Conservation (phyloP, 441 rosid genomes). For the Cnidoscolus chayamansa region DNA sequence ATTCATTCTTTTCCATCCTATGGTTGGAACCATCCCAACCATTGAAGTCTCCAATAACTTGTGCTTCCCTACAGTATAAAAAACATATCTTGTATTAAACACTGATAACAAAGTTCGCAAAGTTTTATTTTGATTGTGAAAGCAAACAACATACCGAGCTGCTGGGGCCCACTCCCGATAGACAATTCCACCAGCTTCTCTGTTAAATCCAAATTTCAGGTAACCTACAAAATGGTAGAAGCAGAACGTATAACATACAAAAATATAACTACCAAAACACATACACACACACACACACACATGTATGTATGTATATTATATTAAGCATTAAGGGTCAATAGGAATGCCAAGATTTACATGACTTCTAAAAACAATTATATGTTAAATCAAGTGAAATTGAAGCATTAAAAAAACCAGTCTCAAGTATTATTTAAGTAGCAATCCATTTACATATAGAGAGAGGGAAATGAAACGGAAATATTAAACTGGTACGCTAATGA, state of each 20-base stretch:
- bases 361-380: not conserved
- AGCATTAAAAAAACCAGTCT: not conserved
- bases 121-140: slow-evolving; percentile 11
- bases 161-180: slow-evolving; percentile 92
- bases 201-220: slow-evolving; percentile 65
- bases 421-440: not conserved
- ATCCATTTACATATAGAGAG: not conserved
- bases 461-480: slow-evolving; percentile 13
- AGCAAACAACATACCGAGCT: slow-evolving; percentile 54
- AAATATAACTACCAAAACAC: not conserved
- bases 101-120: slow-evolving; percentile 10
- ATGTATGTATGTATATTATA: too few species aligned
- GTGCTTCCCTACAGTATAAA: slow-evolving; percentile 61
- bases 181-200: slow-evolving; percentile 59
- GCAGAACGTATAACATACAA: slow-evolving; percentile 1
- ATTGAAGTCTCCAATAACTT: slow-evolving; percentile 75
- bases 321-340: not conserved
- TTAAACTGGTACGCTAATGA: not conserved
- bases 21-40: slow-evolving; percentile 82
- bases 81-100: slow-evolving; percentile 17
- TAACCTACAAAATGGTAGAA: slow-evolving; percentile 48
- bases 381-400: not conserved
- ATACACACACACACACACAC: too few species aligned
- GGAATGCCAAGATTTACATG: not conserved
- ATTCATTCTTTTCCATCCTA: slow-evolving; percentile 66